Percentiles rank a stretch among this genome's conserved stretches.
These are phyloP conservation scores for Termitomyces sp. DNA, from an alignment of 768 basidiomycete genomes.

Conservation along the genomic window DNA sequence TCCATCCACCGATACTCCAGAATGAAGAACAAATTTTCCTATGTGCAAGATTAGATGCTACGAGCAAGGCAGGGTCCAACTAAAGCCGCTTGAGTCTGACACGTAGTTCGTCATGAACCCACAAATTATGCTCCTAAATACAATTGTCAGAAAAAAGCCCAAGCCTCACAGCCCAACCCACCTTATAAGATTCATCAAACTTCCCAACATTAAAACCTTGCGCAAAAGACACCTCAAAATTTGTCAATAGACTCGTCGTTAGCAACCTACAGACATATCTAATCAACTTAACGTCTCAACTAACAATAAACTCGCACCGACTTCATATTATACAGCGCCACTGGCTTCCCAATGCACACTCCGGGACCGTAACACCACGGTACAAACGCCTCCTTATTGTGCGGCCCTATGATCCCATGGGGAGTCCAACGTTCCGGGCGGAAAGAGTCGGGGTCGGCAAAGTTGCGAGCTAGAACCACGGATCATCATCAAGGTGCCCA, in stretches of 20 bases:
- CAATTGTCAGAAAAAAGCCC: not conserved
- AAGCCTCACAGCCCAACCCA: not conserved
- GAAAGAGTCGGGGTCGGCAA: slow-evolving; percentile 15
- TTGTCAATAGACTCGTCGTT: slow-evolving; percentile 8
- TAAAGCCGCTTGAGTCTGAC: slow-evolving; percentile 8
- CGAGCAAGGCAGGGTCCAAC: not conserved
- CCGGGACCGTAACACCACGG: slow-evolving; percentile 17
- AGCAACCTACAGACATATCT: slow-evolving; percentile 9
- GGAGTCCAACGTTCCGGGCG: slow-evolving; percentile 17
- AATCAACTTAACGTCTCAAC: not conserved
- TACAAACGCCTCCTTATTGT: slow-evolving; percentile 14
- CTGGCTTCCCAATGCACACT: slow-evolving; percentile 20
- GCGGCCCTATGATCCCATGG: not conserved
- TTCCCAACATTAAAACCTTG: slow-evolving; percentile 11
- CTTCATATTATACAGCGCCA: slow-evolving; percentile 23
- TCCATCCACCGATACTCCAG: not conserved
- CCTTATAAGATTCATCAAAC: slow-evolving; percentile 18
- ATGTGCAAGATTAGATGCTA: not conserved
- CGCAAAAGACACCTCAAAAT: slow-evolving; percentile 12
- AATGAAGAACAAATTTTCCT: not conserved
- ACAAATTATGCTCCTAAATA: slow-evolving; percentile 17
- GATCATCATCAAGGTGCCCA: not conserved
- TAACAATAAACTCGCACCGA: not conserved
- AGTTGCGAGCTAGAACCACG: slow-evolving; percentile 12
- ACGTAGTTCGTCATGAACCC: slow-evolving; percentile 16